These are phyloP conservation scores for Phytophthora citricola DNA, from an alignment of 352 stramenopile genomes.

Conservation along the genomic window DNA sequence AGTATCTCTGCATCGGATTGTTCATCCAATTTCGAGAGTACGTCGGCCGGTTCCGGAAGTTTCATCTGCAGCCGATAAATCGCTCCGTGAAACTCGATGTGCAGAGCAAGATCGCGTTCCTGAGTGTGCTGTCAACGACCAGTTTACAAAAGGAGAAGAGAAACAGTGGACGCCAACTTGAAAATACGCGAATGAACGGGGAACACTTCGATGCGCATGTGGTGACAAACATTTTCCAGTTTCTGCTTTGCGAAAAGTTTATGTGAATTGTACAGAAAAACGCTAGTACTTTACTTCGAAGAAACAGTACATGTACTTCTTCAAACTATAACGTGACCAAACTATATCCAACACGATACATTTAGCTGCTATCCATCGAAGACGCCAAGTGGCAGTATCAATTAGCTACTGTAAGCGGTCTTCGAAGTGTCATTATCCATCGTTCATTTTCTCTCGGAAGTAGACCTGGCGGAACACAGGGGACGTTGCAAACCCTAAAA, in stretches of 20 bases:
- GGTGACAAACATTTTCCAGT: not conserved
- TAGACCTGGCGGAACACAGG: slow-evolving; percentile 17
- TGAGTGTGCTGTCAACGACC: not conserved
- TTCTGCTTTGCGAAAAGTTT: not conserved
- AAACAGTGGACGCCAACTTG: not conserved
- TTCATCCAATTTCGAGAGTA: not conserved
- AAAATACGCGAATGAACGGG: not conserved
- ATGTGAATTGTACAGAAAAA: not conserved
- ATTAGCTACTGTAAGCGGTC: not conserved
- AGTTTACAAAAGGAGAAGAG: not conserved
- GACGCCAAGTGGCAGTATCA: too few species aligned
- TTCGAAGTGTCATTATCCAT: not conserved
- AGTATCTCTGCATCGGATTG: not conserved
- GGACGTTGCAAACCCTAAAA: slow-evolving; percentile 6
- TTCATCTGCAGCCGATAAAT: not conserved
- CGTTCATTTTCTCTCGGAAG: slow-evolving; percentile 12
- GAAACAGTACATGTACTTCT: too few species aligned
- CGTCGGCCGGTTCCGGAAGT: not conserved
- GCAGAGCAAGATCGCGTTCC: not conserved
- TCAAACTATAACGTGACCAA: too few species aligned
- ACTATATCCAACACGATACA: too few species aligned
- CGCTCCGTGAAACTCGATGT: not conserved
- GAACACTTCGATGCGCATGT: not conserved
- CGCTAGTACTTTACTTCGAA: not conserved
- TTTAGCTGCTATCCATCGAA: too few species aligned